Base-by-base conservation (phyloP, 768 basidiomycete species). In the Neoboletus brunneissimus region DNA sequence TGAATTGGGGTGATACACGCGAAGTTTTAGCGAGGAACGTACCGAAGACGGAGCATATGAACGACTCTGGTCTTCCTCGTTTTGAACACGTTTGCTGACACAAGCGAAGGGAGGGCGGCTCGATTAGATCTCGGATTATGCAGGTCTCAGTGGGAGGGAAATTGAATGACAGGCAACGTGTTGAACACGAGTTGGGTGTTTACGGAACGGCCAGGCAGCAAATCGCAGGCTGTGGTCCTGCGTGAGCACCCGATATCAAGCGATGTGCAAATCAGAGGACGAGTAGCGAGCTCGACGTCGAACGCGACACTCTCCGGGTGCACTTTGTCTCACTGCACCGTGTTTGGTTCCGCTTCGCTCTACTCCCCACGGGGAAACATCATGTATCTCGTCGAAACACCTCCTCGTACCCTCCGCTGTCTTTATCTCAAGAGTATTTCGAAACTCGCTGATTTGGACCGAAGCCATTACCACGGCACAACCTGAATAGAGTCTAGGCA, bases 31-130 rank as follows among this genome's bases (percentile, higher is more conserved):
- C 62, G 56, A 66, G 59, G 61, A 58, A 68, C 88, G 77, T 79
- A 89, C 90, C 90, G 90, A 75, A 91, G 88, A 66, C 87, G 87
- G 79, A 88, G 76, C 89, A 92, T 91, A 69, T 66, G 63, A 58
- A 64, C 58, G 49, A 64, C 60, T n/a, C n/a, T 59, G 43, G 61
- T 62, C 56, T 59, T 67, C 81, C 84, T 86, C 81, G 81, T 78
- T 83, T 83, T 75, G 74, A 78, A 82, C 87, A 89, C 86, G 88
- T 83, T 86, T 78, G 66, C 72, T 66, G 70, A 54, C 46, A 35
- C 48, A 69, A 54, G 58, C 64, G 55, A 53, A 65, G 63, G 66
- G 59, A 65, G 66, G 49, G 51, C 54, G 46, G 67, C 67, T 71
- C 59, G 65, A 71, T 72, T 60, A 58, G 69, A 72, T 69, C 70